Evolutionary conservation across 2,329 filamentous ascomycete genomes (phyloP), one percentile per base, ranked within the genome.

Genomic region (Fusarium circinatum): DNA sequence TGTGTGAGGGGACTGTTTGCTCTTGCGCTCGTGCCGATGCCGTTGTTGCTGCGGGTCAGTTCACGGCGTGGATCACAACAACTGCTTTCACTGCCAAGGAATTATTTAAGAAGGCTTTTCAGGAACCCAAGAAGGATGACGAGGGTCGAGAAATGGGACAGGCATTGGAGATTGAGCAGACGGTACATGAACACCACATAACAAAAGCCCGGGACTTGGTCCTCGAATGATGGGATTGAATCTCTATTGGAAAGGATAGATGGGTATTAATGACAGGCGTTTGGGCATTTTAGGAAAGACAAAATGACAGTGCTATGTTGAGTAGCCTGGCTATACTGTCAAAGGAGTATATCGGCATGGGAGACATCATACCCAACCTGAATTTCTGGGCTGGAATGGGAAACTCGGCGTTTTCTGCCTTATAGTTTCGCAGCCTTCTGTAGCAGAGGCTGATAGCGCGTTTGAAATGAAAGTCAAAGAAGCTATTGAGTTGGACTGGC

Each of bases 1-100:
- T 89, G 82, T 91, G 89, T 81, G 83, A 84, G 34, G 89, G 89
- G 47, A 83, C 82, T 42, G 87, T 90, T 32, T 92, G 90, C 82
- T 83, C 83, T 30, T 85, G 87, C 18, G 88, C 88, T 45, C 86
- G 86, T 26, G 87, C 88, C 48, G 85, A 86, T 67, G 85, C 86
- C n/a, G 87, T 86, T 47, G 85, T 91, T 56, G 85, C 87, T 24
- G 86, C 88, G 18, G 83, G 87, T 62, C 83, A 85, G 68, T 91
- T 89, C 78, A 76, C 84, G 26, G 80, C 86, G 17, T 92, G 90
- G 90, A 81, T 82, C 38, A 85, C 78, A 36, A 87, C 86, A 8
- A 83, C 85, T 17, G 82, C 83, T 36, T 74, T 90, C 39, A 80
- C 85, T 34, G 84, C 81, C 68, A 83, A 85, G 75, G 84, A 87